A percentile compares a stretch with the other conserved stretches of the same genome.
Evolutionary conservation across 2,329 filamentous ascomycete species (phyloP).

Genomic region (Penicillium fuscoglaucum): DNA sequence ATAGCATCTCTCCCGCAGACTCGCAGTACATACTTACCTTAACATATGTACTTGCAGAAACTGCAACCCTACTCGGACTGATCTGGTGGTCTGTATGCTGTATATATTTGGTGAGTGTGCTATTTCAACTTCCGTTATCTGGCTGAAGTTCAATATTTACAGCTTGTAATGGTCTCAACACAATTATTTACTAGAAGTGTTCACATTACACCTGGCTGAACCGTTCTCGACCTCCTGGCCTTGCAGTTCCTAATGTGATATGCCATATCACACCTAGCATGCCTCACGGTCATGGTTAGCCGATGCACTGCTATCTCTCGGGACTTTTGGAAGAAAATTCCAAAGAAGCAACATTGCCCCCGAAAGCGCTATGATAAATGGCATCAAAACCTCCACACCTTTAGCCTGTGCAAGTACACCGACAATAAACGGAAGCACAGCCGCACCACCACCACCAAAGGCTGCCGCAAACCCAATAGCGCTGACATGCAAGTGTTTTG

Average conservation of each 20-base stretch:
- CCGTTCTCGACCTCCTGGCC: neutral
- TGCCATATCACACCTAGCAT: neutral
- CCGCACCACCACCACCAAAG: conserved; percentile 68
- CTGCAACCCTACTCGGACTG: too few species aligned
- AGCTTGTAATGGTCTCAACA: neutral
- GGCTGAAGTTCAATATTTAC: neutral
- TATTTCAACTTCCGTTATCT: neutral
- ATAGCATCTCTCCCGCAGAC: too few species aligned
- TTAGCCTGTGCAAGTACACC: conserved; percentile 54
- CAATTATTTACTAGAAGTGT: neutral
- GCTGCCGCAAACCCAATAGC: conserved; percentile 73
- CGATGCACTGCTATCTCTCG: neutral
- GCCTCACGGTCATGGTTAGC: neutral
- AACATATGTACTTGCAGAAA: too few species aligned
- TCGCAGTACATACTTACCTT: too few species aligned
- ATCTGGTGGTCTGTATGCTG: neutral
- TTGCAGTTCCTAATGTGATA: neutral
- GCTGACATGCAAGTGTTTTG: conserved; percentile 66
- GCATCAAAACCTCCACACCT: conserved; percentile 61
- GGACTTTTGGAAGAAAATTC: conserved; percentile 24
- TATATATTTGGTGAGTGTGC: neutral
- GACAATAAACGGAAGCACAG: conserved; percentile 52
- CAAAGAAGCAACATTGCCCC: conserved; percentile 54
- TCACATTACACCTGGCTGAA: neutral
- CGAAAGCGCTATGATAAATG: conserved; percentile 58